Conservation (phyloP, 169 alveolate genomes). For the Plasmodium yoelii region DNA sequence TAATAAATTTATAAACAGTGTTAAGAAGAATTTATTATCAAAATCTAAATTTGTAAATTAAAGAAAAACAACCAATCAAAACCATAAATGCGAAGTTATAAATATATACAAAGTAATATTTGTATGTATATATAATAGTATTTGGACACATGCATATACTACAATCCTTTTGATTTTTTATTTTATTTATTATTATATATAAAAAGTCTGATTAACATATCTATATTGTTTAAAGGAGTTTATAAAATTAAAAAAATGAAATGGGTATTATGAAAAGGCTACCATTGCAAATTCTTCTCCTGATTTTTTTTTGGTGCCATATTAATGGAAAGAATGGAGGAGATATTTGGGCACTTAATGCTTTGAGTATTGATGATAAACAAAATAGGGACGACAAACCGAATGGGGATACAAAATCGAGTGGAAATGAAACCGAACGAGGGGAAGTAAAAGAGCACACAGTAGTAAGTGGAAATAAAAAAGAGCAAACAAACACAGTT, state of each 20-base stretch:
- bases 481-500: neutral
- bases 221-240: neutral
- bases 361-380: neutral
- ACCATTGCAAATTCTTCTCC: constrained; percentile 5
- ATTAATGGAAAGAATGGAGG: constrained; percentile 12
- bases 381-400: neutral
- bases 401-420: neutral
- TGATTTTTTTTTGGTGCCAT: constrained; percentile 17
- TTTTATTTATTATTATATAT: constrained; percentile 1
- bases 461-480: neutral
- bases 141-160: too few relatives aligned
- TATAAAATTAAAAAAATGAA: constrained; percentile 52
- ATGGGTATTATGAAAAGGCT: constrained; percentile 69
- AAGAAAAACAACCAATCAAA: too few relatives aligned
- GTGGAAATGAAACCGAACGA: neutral
- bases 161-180: neutral
- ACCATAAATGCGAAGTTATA: too few relatives aligned
- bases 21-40: too few relatives aligned
- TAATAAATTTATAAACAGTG: too few relatives aligned
- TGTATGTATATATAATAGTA: too few relatives aligned
- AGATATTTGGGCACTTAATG: neutral
- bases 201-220: neutral
- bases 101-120: too few relatives aligned
- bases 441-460: neutral
- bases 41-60: too few relatives aligned